Evolutionary conservation across 2,329 filamentous ascomycete species (phyloP).

Genomic region (Pseudohalonectria lignicola): DNA sequence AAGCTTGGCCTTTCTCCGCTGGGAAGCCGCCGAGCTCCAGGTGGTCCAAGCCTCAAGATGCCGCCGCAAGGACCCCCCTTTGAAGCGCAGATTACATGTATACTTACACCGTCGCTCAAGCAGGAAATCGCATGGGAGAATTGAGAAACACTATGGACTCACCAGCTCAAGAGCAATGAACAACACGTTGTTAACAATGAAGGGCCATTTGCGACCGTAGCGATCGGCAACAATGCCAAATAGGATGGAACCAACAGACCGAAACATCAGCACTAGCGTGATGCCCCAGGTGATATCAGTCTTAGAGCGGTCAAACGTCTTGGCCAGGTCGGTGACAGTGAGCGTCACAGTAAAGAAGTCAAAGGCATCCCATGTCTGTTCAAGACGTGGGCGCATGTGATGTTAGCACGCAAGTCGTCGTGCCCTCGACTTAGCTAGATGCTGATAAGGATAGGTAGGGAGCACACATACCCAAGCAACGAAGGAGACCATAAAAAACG

Average conservation of each 20-base stretch:
- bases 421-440: too few relatives aligned
- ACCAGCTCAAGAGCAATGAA: constrained; percentile 42
- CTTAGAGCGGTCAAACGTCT: constrained; percentile 39
- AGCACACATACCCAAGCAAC: constrained; percentile 37
- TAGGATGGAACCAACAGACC: constrained; percentile 40
- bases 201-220: constrained; percentile 58
- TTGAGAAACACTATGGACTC: not conserved
- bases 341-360: constrained; percentile 58
- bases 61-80: too few relatives aligned
- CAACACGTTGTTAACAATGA: constrained; percentile 66
- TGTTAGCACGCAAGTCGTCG: not conserved
- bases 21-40: too few relatives aligned
- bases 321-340: constrained; percentile 40
- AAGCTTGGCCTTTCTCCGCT: too few relatives aligned
- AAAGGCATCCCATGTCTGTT: constrained; percentile 35
- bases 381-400: too few relatives aligned
- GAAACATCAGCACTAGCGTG: constrained; percentile 51
- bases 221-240: constrained; percentile 46
- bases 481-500: constrained; percentile 44
- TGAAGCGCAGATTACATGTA: too few relatives aligned
- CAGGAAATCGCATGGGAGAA: too few relatives aligned
- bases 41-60: too few relatives aligned
- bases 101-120: too few relatives aligned
- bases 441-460: too few relatives aligned
- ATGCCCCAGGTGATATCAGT: constrained; percentile 55